Evolutionary conservation across 257 asterid genomes (phyloP).

Genomic region (Capsicum chinense): DNA sequence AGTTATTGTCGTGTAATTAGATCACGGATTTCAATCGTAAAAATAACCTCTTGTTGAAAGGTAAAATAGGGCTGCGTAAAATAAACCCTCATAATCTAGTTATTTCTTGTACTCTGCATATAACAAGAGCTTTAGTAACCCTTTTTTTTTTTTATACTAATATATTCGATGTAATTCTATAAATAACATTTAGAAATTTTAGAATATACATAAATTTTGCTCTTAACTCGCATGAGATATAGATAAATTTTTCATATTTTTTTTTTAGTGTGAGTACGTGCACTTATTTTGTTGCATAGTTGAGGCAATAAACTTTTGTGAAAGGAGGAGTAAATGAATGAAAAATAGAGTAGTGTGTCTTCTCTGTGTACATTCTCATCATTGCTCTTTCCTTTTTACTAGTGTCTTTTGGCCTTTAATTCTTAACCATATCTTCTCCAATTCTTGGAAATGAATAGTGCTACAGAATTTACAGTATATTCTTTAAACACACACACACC

Average conservation of each 20-base stretch:
- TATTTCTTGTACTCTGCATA: too few species aligned
- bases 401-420: constrained; percentile 31
- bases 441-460: constrained; percentile 4
- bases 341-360: not conserved
- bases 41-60: too few species aligned
- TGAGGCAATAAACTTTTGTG: not conserved
- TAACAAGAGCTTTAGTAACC: too few species aligned
- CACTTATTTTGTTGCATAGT: not conserved
- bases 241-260: too few species aligned
- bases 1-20: too few species aligned
- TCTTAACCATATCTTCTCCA: constrained; percentile 32
- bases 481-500: not conserved
- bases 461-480: constrained; percentile 32
- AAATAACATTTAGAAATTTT: not conserved
- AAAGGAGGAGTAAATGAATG: constrained; percentile 17
- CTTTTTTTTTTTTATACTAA: not conserved
- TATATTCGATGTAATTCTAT: not conserved
- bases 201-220: too few species aligned
- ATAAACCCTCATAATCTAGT: too few species aligned
- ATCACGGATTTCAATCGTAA: too few species aligned
- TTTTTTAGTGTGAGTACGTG: not conserved
- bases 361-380: constrained; percentile 40
- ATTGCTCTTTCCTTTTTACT: constrained; percentile 36
- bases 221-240: too few species aligned
- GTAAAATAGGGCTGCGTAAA: too few species aligned